phyloP scores from a whole-genome alignment of 2,329 filamentous ascomycete genomes.

The Nemania abortiva region DNA sequence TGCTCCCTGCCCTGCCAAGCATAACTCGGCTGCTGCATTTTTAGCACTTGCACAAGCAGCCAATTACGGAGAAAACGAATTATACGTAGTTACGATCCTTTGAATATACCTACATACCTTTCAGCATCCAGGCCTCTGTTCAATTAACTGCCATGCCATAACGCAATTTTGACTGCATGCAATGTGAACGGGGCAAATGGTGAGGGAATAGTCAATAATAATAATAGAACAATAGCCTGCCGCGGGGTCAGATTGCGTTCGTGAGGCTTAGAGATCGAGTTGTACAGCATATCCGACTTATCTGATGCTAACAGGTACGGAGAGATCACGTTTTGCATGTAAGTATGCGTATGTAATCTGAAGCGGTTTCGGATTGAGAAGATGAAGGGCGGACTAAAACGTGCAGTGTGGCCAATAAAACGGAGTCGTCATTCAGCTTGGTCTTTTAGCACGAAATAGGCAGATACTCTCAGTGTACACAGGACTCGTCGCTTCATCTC shows the following conservation, averaged over 20 bases:
- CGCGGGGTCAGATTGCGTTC: background rate
- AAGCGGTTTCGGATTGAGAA: background rate
- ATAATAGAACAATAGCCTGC: background rate
- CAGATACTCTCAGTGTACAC: slow-evolving; percentile 9
- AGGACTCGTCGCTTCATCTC: slow-evolving; percentile 26
- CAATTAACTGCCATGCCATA: background rate
- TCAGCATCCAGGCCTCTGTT: background rate
- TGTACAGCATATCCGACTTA: background rate
- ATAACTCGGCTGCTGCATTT: slow-evolving; percentile 9
- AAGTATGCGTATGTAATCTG: slow-evolving; percentile 8
- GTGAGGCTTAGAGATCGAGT: background rate
- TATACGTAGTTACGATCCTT: slow-evolving; percentile 9
- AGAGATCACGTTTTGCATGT: background rate
- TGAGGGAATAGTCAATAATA: background rate
- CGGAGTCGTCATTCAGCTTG: background rate
- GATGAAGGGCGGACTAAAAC: slow-evolving; percentile 10
- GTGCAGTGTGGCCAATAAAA: slow-evolving; percentile 10
- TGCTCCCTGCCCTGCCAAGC: slow-evolving; percentile 32
- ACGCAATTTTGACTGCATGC: background rate
- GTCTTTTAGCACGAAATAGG: background rate
- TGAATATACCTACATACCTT: background rate
- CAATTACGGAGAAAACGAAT: slow-evolving; percentile 23
- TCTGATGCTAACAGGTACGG: no score
- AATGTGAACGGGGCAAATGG: background rate
- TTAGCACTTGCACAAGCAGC: slow-evolving; percentile 7